phyloP scores from a whole-genome alignment of 306 rosid species.

The Cicer pinnatifidum region DNA sequence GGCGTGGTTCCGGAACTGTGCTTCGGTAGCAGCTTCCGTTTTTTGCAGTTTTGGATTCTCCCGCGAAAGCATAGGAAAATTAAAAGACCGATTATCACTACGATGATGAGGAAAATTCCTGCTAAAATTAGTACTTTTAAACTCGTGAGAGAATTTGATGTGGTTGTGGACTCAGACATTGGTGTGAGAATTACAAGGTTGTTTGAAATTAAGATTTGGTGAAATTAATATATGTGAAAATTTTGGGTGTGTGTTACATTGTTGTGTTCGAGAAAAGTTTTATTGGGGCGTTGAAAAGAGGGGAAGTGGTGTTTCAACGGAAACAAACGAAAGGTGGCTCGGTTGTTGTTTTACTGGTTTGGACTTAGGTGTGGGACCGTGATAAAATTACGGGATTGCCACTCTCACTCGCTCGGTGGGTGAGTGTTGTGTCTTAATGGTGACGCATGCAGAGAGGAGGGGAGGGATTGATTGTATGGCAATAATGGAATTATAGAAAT shows the following conservation, averaged over 20 bases:
- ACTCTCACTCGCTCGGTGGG: background rate
- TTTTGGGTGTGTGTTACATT: background rate
- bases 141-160: constrained; percentile 47
- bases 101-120: constrained; percentile 46
- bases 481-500: background rate
- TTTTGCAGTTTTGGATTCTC: constrained; percentile 44
- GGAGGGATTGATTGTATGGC: background rate
- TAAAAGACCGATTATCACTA: constrained; percentile 49
- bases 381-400: constrained; percentile 2
- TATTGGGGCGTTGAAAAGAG: constrained; percentile 1
- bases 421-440: background rate
- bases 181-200: background rate
- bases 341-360: constrained; percentile 40
- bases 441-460: background rate
- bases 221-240: constrained; percentile 24
- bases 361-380: constrained; percentile 37
- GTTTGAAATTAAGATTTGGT: background rate
- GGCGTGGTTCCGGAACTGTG: constrained; percentile 88
- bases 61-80: constrained; percentile 62
- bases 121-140: constrained; percentile 61
- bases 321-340: constrained; percentile 22
- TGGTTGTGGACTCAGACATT: constrained; percentile 61
- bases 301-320: constrained; percentile 65
- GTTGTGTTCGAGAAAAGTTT: background rate
- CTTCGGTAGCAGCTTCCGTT: constrained; percentile 53